Conservation (phyloP, 1,284 basidiomycete genomes). For the Chalciporus piperatoides region DNA sequence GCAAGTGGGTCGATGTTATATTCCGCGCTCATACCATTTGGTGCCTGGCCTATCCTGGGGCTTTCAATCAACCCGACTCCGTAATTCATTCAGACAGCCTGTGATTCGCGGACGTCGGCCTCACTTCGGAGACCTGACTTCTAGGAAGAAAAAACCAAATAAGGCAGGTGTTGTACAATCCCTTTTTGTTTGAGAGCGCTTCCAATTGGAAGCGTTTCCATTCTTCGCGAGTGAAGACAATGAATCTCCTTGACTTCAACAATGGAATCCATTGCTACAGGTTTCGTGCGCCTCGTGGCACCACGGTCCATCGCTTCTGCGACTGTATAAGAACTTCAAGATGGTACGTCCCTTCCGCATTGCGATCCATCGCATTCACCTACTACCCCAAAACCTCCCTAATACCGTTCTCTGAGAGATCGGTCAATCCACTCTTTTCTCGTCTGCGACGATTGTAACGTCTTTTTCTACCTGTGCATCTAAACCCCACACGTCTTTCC, state of each 20-base stretch:
- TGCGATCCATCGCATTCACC: slow-evolving; percentile 2
- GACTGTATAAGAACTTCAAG: background rate
- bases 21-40: too few relatives aligned
- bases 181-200: slow-evolving; percentile 8
- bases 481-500: background rate
- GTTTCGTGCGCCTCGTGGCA: background rate
- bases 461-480: background rate
- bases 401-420: slow-evolving; percentile 24
- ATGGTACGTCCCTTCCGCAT: background rate
- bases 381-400: background rate
- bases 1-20: background rate
- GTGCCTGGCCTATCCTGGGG: too few relatives aligned
- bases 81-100: background rate
- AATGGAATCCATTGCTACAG: background rate
- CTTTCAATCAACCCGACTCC: background rate
- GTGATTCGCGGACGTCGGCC: background rate
- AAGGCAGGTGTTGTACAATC: slow-evolving; percentile 12
- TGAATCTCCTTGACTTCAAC: background rate
- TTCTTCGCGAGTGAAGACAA: background rate
- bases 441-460: slow-evolving; percentile 28
- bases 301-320: background rate
- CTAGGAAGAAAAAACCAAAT: too few relatives aligned
- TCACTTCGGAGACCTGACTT: background rate
- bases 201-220: background rate
- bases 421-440: slow-evolving; percentile 26